Conservation (phyloP, 805 yeast species). For the Tetrapisispora taiwanensis region DNA sequence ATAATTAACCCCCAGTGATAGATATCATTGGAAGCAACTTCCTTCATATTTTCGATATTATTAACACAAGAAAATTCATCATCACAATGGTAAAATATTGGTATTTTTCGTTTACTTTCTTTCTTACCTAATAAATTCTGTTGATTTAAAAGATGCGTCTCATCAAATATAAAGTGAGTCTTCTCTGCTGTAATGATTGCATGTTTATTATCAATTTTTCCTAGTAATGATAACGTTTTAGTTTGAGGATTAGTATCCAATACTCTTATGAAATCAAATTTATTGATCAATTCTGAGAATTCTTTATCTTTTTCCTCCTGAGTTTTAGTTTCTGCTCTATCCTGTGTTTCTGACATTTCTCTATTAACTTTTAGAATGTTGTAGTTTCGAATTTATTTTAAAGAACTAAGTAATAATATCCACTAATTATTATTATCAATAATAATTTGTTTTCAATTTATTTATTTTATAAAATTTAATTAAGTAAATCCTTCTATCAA, state of each 20-base stretch:
- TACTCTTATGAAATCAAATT: conserved; percentile 38
- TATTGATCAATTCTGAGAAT: conserved; percentile 19
- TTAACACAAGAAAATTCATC: conserved; percentile 24
- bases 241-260: conserved; percentile 54
- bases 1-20: conserved; percentile 70
- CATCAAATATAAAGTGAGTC: conserved; percentile 44
- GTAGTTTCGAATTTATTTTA: too few species aligned
- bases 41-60: conserved; percentile 21
- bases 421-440: too few species aligned
- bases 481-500: too few species aligned
- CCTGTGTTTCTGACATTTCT: background rate
- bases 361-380: too few species aligned
- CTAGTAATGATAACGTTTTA: conserved; percentile 59
- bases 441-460: too few species aligned
- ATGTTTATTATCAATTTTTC: conserved; percentile 45
- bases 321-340: background rate
- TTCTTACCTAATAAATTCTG: background rate
- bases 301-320: background rate
- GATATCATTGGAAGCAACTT: conserved; percentile 65
- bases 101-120: conserved; percentile 3
- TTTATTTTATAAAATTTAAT: too few species aligned
- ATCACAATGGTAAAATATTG: conserved; percentile 20
- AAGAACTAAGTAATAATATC: too few species aligned
- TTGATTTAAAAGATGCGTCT: conserved; percentile 7
- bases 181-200: conserved; percentile 73